A percentile compares a stretch with the other conserved stretches of the same genome.
These are phyloP conservation scores for Sextonia rubra DNA, from an alignment of 164 flowering plant genomes.

Conservation along the genomic window DNA sequence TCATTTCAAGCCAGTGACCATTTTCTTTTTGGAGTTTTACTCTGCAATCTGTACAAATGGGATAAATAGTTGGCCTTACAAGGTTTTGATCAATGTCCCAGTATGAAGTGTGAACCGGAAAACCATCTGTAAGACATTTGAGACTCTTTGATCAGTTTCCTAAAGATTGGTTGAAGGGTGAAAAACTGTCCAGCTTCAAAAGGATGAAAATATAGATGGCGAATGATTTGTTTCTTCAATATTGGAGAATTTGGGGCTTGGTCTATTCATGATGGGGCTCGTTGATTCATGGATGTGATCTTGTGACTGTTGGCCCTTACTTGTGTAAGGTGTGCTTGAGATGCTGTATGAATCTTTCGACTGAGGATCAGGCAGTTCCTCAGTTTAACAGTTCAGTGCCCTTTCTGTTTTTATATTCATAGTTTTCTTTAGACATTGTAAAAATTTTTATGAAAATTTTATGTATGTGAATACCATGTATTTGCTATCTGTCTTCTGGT, in stretches of 20 bases:
- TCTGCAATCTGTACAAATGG: too few relatives aligned
- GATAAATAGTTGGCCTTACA: too few relatives aligned
- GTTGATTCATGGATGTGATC: neutral
- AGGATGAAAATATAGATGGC: too few relatives aligned
- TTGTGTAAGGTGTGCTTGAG: neutral
- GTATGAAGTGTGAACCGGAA: too few relatives aligned
- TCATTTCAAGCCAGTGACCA: neutral
- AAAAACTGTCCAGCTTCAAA: too few relatives aligned
- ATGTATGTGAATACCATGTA: neutral
- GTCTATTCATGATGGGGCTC: neutral
- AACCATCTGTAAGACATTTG: too few relatives aligned
- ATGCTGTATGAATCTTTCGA: neutral
- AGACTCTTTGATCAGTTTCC: too few relatives aligned
- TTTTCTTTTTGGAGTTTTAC: neutral
- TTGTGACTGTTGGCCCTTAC: too few relatives aligned
- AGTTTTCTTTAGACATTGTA: neutral
- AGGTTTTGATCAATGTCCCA: too few relatives aligned
- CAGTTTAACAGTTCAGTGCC: neutral
- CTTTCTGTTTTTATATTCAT: neutral
- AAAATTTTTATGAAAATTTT: neutral
- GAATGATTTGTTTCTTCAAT: neutral
- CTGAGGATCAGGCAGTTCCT: neutral
- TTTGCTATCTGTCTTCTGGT: neutral
- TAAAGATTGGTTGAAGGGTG: too few relatives aligned
- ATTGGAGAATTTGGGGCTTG: neutral